phyloP scores from a whole-genome alignment of 164 flowering plant species.

The Paratinospora sagittata region DNA sequence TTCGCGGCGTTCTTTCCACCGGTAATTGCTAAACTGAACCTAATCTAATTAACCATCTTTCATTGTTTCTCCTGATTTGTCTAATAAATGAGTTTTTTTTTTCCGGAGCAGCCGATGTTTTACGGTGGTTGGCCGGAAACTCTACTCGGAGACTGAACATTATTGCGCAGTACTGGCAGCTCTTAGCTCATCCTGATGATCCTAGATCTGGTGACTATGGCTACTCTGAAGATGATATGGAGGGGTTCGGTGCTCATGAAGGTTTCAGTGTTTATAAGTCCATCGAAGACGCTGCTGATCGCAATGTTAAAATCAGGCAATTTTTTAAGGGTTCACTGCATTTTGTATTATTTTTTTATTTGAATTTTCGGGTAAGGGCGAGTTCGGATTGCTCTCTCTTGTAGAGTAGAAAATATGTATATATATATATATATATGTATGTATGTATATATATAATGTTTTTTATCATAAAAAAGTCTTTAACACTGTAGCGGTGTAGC shows the following conservation, averaged over 20 bases:
- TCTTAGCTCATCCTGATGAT: conserved; percentile 51
- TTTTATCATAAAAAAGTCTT: background rate
- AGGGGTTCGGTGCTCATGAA: conserved; percentile 55
- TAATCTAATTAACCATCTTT: background rate
- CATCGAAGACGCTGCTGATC: conserved; percentile 69
- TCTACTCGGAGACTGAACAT: conserved; percentile 58
- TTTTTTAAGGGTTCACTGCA: background rate
- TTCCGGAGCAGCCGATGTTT: conserved; percentile 51
- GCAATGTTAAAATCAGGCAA: conserved; percentile 63
- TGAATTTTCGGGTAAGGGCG: no score
- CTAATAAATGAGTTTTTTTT: background rate
- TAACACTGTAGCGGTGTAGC: background rate
- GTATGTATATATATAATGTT: no score
- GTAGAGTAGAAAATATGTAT: no score
- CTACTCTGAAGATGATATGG: conserved; percentile 58
- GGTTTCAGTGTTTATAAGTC: conserved; percentile 57
- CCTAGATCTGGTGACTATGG: conserved; percentile 91
- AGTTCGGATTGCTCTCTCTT: no score
- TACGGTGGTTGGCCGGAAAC: conserved; percentile 83
- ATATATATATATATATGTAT: no score
- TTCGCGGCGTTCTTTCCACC: conserved; percentile 70
- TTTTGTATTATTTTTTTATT: no score
- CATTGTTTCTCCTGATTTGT: background rate
- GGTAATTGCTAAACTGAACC: conserved; percentile 40
- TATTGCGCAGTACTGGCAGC: conserved; percentile 90